Base-by-base conservation (phyloP, 106 monocot species). In the Gastrodia elata region DNA sequence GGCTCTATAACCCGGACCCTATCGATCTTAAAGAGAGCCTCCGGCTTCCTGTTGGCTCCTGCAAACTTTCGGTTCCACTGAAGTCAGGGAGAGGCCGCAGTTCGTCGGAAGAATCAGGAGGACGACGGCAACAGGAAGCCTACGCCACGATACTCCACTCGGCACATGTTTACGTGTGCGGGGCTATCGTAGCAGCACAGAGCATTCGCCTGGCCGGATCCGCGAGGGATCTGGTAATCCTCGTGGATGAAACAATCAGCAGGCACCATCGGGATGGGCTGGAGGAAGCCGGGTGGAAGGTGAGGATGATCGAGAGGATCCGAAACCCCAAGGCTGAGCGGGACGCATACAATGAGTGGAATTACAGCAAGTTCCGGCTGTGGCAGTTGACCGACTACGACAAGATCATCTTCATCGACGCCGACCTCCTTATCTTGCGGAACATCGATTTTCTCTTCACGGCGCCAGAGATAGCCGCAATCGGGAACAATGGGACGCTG, bases 31-130 rank as follows among this genome's bases (percentile, higher is more conserved):
- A 39, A 65, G 85, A 89, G 73, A 91, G 89, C 69, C 68, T 89
- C 39, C 37, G 57, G 64, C 89, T 95, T 35, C 89, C 94, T 6
- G 79, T 87, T 46, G 94, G 94, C 16, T 87, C 90, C 42, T 90
- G 90, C 56, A 37, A 85, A 68, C 92, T 96, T 39, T 73, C 91
- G 26, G 34, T 89, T 34, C 87, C 89, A 30, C 80, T 85, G 13
- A 82, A 74, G 36, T 55, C 64, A 39, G 40, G 75, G 91, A 0
- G 33, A 73, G 70, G 18, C 59, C 43, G 2, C 22, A 74, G n/a
- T 35, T 68, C 80, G 14, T n/a, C n/a, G n/a, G n/a, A n/a, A n/a
- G 74, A 65, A 43, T 44, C 73, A 4, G 37, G 68, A 13, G 46
- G 52, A 27, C 82, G 68, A 13, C 68, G 52, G 28, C 82, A 49